Percentiles rank a stretch among this genome's conserved stretches.
These are phyloP conservation scores for Pulicaria dysenterica DNA, from an alignment of 129 eudicot species.

Conservation along the genomic window DNA sequence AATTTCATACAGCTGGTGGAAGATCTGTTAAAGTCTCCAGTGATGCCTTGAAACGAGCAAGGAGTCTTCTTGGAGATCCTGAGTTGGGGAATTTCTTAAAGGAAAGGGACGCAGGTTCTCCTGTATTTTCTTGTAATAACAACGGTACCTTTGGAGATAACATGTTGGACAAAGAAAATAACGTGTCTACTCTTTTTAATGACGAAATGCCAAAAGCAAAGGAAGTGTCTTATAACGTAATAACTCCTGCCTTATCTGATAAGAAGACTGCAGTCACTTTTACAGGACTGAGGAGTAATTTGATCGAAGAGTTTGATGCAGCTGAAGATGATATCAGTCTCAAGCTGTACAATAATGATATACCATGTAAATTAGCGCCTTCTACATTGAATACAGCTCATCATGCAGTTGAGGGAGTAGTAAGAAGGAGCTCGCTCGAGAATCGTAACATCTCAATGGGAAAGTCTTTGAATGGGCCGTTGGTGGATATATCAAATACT, in stretches of 20 bases:
- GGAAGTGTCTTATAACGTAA: slow-evolving; percentile 45
- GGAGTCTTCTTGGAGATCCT: slow-evolving; percentile 82
- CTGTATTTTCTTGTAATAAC: slow-evolving; percentile 40
- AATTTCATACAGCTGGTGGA: slow-evolving; percentile 95
- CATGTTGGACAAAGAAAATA: slow-evolving; percentile 36
- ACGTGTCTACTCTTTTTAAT: slow-evolving; percentile 27
- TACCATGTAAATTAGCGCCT: slow-evolving; percentile 21
- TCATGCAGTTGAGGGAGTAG: slow-evolving; percentile 9
- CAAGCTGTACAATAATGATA: slow-evolving; percentile 27
- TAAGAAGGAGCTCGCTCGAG: slow-evolving; percentile 6
- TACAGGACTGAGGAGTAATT: slow-evolving; percentile 53
- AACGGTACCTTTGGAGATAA: slow-evolving; percentile 25
- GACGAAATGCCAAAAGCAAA: slow-evolving; percentile 33
- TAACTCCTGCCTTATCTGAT: slow-evolving; percentile 58
- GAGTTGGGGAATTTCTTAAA: slow-evolving; percentile 57
- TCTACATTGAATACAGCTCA: slow-evolving; percentile 7
- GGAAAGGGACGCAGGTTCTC: slow-evolving; percentile 50
- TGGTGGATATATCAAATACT: slow-evolving; percentile 67
- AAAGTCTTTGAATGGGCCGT: slow-evolving; percentile 45
- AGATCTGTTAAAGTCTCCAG: slow-evolving; percentile 84
- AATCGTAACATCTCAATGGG: slow-evolving; percentile 30
- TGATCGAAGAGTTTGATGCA: slow-evolving; percentile 72
- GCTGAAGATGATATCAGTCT: slow-evolving; percentile 44
- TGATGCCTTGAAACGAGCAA: slow-evolving; percentile 89
- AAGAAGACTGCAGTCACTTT: slow-evolving; percentile 37